Conservation (phyloP, 192 early-diverging fungal genomes). For the Backusella tuberculispora region DNA sequence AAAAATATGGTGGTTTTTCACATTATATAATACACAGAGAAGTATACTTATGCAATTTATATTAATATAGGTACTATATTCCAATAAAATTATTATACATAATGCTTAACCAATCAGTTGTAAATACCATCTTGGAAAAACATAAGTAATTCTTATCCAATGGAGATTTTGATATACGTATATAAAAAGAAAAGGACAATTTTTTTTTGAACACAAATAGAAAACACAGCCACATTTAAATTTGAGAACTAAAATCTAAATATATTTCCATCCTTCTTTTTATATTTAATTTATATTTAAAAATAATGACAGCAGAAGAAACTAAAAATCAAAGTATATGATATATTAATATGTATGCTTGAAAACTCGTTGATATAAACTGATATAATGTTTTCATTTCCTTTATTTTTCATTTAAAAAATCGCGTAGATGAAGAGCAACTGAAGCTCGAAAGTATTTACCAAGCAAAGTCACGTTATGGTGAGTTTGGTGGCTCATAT, state of each 20-base stretch:
- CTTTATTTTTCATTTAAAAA: background rate
- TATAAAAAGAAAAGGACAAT: too few relatives aligned
- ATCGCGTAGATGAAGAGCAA: slow-evolving; percentile 3
- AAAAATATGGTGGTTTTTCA: too few relatives aligned
- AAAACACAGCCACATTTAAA: slow-evolving; percentile 5
- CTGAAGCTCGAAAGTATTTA: slow-evolving; percentile 38
- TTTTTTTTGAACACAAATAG: background rate
- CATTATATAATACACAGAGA: too few relatives aligned
- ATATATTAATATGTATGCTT: background rate
- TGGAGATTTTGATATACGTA: too few relatives aligned
- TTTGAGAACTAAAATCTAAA: background rate
- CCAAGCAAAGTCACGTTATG: slow-evolving; percentile 78
- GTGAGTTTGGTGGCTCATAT: slow-evolving; percentile 96
- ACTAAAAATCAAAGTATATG: background rate
- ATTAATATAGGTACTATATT: too few relatives aligned
- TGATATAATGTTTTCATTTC: background rate
- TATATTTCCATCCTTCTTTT: background rate
- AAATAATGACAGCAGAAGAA: background rate
- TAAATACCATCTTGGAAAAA: too few relatives aligned
- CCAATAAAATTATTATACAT: too few relatives aligned
- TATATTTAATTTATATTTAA: background rate
- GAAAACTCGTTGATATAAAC: background rate
- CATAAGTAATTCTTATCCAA: too few relatives aligned
- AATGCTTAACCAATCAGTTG: too few relatives aligned
- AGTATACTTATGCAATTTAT: too few relatives aligned